Conservation (phyloP, 179 eudicot genomes). For the Heliamphora pulchella region DNA sequence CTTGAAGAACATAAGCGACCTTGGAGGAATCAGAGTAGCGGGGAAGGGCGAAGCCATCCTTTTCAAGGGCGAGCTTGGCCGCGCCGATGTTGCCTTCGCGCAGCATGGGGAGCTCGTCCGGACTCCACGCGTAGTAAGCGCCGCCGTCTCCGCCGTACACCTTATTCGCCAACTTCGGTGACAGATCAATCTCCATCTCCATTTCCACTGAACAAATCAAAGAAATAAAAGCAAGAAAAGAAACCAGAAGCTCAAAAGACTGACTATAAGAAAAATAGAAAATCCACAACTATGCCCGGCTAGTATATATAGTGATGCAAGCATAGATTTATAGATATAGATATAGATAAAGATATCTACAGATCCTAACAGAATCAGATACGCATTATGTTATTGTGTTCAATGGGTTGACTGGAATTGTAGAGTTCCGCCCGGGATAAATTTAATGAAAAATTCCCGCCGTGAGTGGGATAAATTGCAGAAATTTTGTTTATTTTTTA, state of each 20-base stretch:
- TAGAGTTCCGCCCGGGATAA: too few species aligned
- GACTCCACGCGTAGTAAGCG: conserved; percentile 55
- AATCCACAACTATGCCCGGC: background rate
- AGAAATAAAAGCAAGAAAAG: background rate
- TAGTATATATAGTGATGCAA: background rate
- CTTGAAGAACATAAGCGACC: conserved; percentile 86
- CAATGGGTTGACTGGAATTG: too few species aligned
- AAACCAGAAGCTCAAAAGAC: background rate
- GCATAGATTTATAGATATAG: too few species aligned
- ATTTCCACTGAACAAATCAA: background rate
- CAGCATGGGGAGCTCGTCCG: conserved; percentile 66
- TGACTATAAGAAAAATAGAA: background rate
- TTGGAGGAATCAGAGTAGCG: conserved; percentile 70
- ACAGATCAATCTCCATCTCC: conserved; percentile 61
- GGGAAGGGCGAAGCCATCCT: conserved; percentile 71
- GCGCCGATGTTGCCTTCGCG: conserved; percentile 69
- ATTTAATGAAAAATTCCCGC: too few species aligned
- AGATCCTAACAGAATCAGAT: background rate
- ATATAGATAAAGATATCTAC: background rate
- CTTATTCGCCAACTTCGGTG: conserved; percentile 45
- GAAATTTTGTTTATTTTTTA: too few species aligned
- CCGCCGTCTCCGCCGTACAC: conserved; percentile 66
- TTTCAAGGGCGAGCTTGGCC: conserved; percentile 53
- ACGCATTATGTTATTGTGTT: background rate
- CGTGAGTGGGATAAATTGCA: too few species aligned